Conservation (phyloP, 306 rosid species). For the Quercus alba region DNA sequence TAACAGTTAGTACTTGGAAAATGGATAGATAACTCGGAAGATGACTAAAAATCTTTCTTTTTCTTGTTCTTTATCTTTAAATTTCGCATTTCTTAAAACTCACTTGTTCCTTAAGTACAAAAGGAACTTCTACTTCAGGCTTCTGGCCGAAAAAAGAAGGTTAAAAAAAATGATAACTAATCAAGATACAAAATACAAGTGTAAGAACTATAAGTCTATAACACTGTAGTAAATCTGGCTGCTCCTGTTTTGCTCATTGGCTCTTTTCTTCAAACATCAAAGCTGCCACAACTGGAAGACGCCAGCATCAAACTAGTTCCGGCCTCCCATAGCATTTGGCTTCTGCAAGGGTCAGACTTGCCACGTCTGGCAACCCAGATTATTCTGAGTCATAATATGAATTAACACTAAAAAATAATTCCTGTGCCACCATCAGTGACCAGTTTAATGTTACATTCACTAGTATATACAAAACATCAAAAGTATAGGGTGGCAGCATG, state of each 20-base stretch:
- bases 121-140: constrained; percentile 23
- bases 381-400: constrained; percentile 29
- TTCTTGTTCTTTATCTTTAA: constrained; percentile 3
- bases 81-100: constrained; percentile 23
- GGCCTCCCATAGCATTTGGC: constrained; percentile 22
- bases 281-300: constrained; percentile 13
- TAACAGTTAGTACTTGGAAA: not conserved
- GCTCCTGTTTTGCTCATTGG: constrained; percentile 23
- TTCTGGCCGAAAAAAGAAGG: constrained; percentile 16
- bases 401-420: constrained; percentile 34
- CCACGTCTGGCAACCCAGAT: constrained; percentile 20
- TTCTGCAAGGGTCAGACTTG: constrained; percentile 6
- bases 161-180: constrained; percentile 11
- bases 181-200: constrained; percentile 23
- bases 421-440: constrained; percentile 50
- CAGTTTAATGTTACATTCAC: constrained; percentile 66
- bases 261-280: constrained; percentile 14
- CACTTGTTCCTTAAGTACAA: constrained; percentile 37
- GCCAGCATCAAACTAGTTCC: constrained; percentile 21
- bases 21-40: not conserved
- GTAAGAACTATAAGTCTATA: not conserved
- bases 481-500: constrained; percentile 36
- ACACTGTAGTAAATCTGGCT: constrained; percentile 9
- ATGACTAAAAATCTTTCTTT: constrained; percentile 4
- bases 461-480: constrained; percentile 57